A percentile compares a stretch with the other conserved stretches of the same genome.
These are phyloP conservation scores for Ilex asprella DNA, from an alignment of 257 asterid species.

Conservation along the genomic window DNA sequence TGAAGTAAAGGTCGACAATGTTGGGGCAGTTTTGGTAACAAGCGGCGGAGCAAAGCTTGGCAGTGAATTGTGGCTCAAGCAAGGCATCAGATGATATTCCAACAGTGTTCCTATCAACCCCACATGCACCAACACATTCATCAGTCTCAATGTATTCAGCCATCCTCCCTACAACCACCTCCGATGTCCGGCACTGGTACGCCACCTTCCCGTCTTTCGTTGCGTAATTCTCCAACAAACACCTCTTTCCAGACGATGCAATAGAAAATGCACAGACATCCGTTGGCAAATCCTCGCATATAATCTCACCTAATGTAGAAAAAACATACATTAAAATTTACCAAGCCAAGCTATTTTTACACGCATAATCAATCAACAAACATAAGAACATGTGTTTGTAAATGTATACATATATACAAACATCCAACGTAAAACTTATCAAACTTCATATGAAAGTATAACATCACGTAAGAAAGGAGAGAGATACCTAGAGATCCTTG, in stretches of 20 bases:
- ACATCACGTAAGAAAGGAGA: no score
- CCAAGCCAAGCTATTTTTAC: neutral
- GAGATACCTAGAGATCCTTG: slow-evolving; percentile 21
- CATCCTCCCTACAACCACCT: slow-evolving; percentile 56
- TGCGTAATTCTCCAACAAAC: slow-evolving; percentile 57
- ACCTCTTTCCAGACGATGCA: slow-evolving; percentile 84
- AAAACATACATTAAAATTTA: neutral
- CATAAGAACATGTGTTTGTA: neutral
- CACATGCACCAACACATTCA: slow-evolving; percentile 58
- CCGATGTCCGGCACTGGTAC: slow-evolving; percentile 70
- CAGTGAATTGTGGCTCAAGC: slow-evolving; percentile 41
- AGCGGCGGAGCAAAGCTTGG: slow-evolving; percentile 54
- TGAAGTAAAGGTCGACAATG: slow-evolving; percentile 70
- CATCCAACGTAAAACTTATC: no score
- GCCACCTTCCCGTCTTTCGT: slow-evolving; percentile 26
- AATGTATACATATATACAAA: neutral
- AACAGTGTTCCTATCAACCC: slow-evolving; percentile 52
- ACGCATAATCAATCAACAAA: neutral
- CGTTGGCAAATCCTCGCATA: slow-evolving; percentile 60
- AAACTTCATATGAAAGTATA: no score
- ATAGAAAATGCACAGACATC: slow-evolving; percentile 55
- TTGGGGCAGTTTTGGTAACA: slow-evolving; percentile 82
- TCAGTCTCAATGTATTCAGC: slow-evolving; percentile 66
- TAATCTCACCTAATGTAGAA: slow-evolving; percentile 44
- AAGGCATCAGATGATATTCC: slow-evolving; percentile 78